These are phyloP conservation scores for Erigeron philadelphicus DNA, from an alignment of 140 eudicot species.

Conservation along the genomic window DNA sequence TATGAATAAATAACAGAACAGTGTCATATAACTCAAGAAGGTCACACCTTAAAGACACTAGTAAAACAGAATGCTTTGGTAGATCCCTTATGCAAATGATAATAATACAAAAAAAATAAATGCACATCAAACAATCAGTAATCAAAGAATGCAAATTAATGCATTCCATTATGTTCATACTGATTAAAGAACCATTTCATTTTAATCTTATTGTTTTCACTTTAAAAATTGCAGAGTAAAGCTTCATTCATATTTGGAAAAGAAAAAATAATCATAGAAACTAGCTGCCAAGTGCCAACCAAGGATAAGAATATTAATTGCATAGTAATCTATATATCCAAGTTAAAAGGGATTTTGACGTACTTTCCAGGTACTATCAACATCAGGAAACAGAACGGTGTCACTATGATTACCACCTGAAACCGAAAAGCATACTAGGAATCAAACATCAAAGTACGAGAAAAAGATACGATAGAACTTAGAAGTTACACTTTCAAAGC, in stretches of 20 bases:
- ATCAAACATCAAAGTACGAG: not conserved
- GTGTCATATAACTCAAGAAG: not conserved
- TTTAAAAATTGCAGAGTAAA: not conserved
- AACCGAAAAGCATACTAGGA: slow-evolving; percentile 1
- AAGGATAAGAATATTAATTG: slow-evolving; percentile 3
- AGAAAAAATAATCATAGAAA: too few species aligned
- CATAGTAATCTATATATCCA: not conserved
- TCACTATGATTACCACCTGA: slow-evolving; percentile 71
- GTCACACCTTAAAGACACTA: not conserved
- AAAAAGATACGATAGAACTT: not conserved
- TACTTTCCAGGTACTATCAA: slow-evolving; percentile 94
- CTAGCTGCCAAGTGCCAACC: not conserved
- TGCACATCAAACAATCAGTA: not conserved
- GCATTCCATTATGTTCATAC: not conserved
- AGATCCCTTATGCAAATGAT: not conserved
- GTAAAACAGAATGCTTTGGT: not conserved
- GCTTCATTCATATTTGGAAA: not conserved
- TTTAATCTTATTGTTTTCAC: not conserved
- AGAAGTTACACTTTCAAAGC: slow-evolving; percentile 12
- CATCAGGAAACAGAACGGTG: slow-evolving; percentile 77
- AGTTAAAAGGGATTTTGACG: slow-evolving; percentile 21
- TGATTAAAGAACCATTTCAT: not conserved
- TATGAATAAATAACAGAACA: not conserved
- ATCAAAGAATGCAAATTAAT: not conserved
- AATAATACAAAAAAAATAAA: not conserved